Base-by-base conservation (phyloP, 2,329 filamentous ascomycete genomes). In the Arachnopeziza araneosa region DNA sequence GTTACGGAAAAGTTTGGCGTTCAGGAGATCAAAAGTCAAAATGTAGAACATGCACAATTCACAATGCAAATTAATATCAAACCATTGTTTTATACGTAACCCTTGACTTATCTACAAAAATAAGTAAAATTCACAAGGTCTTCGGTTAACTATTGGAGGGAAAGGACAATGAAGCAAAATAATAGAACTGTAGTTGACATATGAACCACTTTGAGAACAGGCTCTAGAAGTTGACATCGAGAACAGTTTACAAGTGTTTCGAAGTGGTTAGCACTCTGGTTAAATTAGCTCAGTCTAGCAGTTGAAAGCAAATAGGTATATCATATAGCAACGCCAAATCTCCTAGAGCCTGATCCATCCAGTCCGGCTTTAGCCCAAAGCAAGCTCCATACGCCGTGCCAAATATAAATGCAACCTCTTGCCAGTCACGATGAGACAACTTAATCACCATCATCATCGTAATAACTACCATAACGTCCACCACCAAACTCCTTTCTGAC, bases 401-500 rank as follows among this genome's bases (percentile, higher is more conserved):
- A 44, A 44, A 44, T 9, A 5, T 30, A 30, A 4, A 44, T 44
- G 12, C 12, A 44, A 44, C 3, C 36, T 44, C 17, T 44, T 14
- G 17, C 17, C 5, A 44, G 12, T 19, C 36, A 44, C 4, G 4
- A 14, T 14, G 3, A 44, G 36, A 44, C 36, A 17, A 14, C 6
- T 17, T 44, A 44, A 12, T 12, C 36, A 44, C 12, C 36, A n/a
- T 52, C 51, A 44, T 44, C 17, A 44, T 44, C 36, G 17, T 44
- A 5, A 44, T 30, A 53, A 23, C 36, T 6, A 22, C 26, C 36
- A 49, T 10, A 63, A 19, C 36, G 36, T 52, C 63, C 53, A 36
- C 56, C 55, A 54, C 56, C 55, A 54, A 52, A 58, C 24, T 62
- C 36, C 22, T 57, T 53, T 19, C 53, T 24, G 50, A 67, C 66